These are phyloP conservation scores for Syzygium oleosum DNA, from an alignment of 345 rosid genomes.

Conservation along the genomic window DNA sequence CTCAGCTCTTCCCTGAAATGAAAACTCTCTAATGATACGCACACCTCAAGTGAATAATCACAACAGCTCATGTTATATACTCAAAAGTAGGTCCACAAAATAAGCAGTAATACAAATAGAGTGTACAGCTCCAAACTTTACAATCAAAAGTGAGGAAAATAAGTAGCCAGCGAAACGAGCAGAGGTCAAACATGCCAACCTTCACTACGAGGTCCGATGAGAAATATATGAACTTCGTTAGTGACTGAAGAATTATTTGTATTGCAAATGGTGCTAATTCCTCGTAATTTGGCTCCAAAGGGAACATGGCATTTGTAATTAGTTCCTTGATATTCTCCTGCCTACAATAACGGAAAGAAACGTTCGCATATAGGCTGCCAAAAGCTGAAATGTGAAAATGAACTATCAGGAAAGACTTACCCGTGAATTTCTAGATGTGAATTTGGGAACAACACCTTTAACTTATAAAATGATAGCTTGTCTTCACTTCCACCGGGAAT, in stretches of 20 bases:
- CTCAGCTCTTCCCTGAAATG: constrained; percentile 29
- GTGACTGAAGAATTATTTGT: constrained; percentile 12
- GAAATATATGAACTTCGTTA: constrained; percentile 23
- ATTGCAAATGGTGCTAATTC: constrained; percentile 27
- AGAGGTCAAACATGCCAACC: constrained; percentile 14
- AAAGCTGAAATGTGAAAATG: neutral
- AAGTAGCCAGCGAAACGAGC: neutral
- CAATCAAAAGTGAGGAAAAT: neutral
- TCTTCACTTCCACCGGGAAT: constrained; percentile 28
- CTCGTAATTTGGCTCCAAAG: constrained; percentile 3
- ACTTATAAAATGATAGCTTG: constrained; percentile 24
- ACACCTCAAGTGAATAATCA: neutral
- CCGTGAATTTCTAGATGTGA: constrained; percentile 30
- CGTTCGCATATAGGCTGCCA: neutral
- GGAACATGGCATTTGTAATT: neutral
- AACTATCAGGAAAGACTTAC: constrained; percentile 7
- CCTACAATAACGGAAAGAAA: constrained; percentile 1
- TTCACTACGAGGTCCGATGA: constrained; percentile 23
- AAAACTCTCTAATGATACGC: neutral
- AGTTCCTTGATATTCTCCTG: constrained; percentile 24
- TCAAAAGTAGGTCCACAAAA: neutral
- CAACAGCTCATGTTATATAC: neutral
- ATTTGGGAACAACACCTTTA: constrained; percentile 39
- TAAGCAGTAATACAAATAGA: neutral
- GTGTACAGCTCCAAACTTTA: neutral